Conservation (phyloP, 768 basidiomycete species). For the Phanerodontia chrysosporium region DNA sequence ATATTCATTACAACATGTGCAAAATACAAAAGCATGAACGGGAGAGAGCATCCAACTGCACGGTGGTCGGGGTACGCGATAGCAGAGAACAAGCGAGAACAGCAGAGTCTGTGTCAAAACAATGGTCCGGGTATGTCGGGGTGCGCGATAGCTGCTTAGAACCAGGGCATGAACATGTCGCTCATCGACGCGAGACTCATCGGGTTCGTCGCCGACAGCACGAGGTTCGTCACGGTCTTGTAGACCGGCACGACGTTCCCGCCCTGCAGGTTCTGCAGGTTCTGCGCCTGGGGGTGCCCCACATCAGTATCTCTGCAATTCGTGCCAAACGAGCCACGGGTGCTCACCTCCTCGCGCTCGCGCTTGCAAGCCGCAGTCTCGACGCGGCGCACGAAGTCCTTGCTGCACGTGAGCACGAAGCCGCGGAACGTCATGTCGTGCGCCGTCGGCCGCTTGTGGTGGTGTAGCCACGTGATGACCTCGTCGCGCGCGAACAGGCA, state of each 20-base stretch:
- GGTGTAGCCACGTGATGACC: conserved; percentile 68
- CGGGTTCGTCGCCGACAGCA: conserved; percentile 85
- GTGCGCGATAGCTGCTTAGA: conserved; percentile 33
- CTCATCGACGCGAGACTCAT: conserved; percentile 81
- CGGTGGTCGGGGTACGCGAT: background rate
- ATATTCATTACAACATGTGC: background rate
- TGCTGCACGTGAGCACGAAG: conserved; percentile 52
- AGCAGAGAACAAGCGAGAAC: background rate
- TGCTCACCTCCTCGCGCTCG: conserved; percentile 73
- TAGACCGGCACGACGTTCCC: conserved; percentile 51
- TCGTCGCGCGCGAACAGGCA: conserved; percentile 93
- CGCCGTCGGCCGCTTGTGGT: conserved; percentile 40
- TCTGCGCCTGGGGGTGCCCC: conserved; percentile 25
- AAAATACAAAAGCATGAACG: background rate
- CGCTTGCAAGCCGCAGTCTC: conserved; percentile 83
- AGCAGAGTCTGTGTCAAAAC: background rate
- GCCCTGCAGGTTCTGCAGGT: conserved; percentile 30
- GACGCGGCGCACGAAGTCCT: conserved; percentile 73
- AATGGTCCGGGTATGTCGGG: background rate
- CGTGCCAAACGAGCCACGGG: background rate
- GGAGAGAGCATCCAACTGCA: background rate
- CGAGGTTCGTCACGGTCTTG: conserved; percentile 78
- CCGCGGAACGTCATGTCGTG: conserved; percentile 57
- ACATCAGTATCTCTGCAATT: background rate
- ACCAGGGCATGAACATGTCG: conserved; percentile 85